phyloP scores from a whole-genome alignment of 2,329 filamentous ascomycete genomes.

The Botrytis byssoidea region DNA sequence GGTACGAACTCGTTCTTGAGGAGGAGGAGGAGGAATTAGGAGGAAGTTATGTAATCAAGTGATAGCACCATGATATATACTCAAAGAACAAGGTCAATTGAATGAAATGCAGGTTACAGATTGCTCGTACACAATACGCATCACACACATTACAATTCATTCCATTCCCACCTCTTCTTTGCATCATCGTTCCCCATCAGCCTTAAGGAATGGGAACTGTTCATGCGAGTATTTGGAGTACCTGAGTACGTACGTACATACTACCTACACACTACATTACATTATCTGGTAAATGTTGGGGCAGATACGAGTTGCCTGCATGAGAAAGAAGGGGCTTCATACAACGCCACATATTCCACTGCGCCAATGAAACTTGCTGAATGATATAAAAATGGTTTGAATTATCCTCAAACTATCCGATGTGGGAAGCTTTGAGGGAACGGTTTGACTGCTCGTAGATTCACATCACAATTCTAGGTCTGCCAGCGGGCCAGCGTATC shows the following conservation, averaged over 20 bases:
- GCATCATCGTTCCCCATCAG: conserved; percentile 8
- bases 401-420: background rate
- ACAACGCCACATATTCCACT: background rate
- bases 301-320: background rate
- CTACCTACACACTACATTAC: background rate
- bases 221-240: background rate
- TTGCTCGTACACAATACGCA: background rate
- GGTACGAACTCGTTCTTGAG: background rate
- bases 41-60: background rate
- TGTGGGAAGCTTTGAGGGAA: background rate
- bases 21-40: background rate
- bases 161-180: background rate
- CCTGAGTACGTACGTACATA: background rate
- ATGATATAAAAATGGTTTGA: background rate
- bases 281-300: background rate
- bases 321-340: conserved; percentile 5
- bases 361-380: background rate
- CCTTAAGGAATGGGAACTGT: conserved; percentile 2
- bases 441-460: background rate
- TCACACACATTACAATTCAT: background rate
- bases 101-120: background rate
- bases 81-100: background rate
- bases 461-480: background rate
- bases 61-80: background rate
- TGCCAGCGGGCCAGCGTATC: background rate